Conservation (phyloP, 257 asterid genomes). For the Nyctanthes arbortristis region DNA sequence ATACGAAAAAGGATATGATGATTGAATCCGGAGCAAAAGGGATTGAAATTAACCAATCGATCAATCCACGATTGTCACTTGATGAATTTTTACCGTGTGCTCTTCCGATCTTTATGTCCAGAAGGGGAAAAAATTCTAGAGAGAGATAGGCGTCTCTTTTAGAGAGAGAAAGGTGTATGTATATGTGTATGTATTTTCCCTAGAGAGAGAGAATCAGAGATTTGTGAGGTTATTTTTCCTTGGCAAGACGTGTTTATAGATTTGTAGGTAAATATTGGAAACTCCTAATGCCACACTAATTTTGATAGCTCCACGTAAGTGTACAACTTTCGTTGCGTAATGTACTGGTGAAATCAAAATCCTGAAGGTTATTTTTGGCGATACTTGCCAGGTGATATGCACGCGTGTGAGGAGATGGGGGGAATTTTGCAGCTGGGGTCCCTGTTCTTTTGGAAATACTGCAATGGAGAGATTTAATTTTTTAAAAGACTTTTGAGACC, state of each 20-base stretch:
- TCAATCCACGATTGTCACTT: constrained; percentile 40
- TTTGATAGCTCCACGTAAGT: constrained; percentile 8
- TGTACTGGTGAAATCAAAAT: constrained; percentile 9
- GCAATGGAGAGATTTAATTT: neutral
- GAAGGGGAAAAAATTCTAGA: constrained; percentile 23
- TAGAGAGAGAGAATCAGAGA: constrained; percentile 29
- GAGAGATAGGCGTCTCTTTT: constrained; percentile 14
- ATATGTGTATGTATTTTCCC: constrained; percentile 25
- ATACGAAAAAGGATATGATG: neutral
- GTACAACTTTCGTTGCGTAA: neutral
- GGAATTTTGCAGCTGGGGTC: neutral
- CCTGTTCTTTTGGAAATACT: neutral
- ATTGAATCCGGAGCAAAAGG: constrained; percentile 21
- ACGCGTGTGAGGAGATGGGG: neutral
- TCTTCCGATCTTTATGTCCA: constrained; percentile 48
- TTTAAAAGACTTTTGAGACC: neutral
- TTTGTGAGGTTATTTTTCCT: constrained; percentile 42
- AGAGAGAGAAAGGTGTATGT: constrained; percentile 24
- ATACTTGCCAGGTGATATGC: neutral
- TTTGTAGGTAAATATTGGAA: constrained; percentile 21
- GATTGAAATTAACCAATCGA: constrained; percentile 29
- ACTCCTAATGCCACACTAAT: constrained; percentile 7
- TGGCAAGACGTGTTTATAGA: constrained; percentile 22
- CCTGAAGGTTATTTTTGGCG: neutral
- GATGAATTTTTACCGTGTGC: constrained; percentile 37